Evolutionary conservation across 2,329 filamentous ascomycete species (phyloP).

Genomic region (Fusarium guadeloupense): DNA sequence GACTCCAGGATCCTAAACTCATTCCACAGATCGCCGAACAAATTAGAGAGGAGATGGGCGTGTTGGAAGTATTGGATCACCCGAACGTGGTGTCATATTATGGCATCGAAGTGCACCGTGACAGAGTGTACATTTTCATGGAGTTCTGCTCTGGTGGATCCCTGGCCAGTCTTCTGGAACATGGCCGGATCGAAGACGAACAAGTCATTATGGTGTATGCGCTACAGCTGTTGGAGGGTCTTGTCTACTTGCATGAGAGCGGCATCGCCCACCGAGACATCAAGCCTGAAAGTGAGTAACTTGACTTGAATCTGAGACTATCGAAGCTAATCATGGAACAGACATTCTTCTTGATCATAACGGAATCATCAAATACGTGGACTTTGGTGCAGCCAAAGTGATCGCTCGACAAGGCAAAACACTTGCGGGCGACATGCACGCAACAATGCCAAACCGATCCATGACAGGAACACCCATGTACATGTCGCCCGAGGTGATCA

Average conservation of each 20-base stretch:
- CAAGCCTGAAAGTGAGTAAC: slow-evolving; percentile 89
- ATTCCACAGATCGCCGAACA: slow-evolving; percentile 94
- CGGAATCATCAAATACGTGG: slow-evolving; percentile 98
- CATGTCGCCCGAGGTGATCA: slow-evolving; percentile 99
- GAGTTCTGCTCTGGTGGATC: slow-evolving; percentile 98
- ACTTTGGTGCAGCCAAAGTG: slow-evolving; percentile 97
- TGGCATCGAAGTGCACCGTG: slow-evolving; percentile 96
- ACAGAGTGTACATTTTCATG: slow-evolving; percentile 99
- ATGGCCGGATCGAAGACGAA: slow-evolving; percentile 97
- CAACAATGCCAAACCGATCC: slow-evolving; percentile 77
- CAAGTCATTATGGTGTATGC: slow-evolving; percentile 98
- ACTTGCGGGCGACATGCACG: slow-evolving; percentile 69
- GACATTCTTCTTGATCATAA: slow-evolving; percentile 97
- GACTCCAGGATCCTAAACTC: slow-evolving; percentile 93
- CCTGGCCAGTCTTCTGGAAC: slow-evolving; percentile 86
- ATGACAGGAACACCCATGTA: slow-evolving; percentile 99
- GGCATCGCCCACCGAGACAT: slow-evolving; percentile 96
- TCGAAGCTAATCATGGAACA: slow-evolving; percentile 47
- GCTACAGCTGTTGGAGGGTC: slow-evolving; percentile 89
- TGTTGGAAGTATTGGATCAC: slow-evolving; percentile 93
- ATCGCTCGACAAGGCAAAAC: slow-evolving; percentile 95
- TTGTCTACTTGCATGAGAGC: slow-evolving; percentile 92
- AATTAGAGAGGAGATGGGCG: slow-evolving; percentile 96
- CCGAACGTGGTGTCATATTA: slow-evolving; percentile 98
- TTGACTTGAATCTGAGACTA: neutral